phyloP scores from a whole-genome alignment of 164 flowering plant species.

The Annona cherimola region DNA sequence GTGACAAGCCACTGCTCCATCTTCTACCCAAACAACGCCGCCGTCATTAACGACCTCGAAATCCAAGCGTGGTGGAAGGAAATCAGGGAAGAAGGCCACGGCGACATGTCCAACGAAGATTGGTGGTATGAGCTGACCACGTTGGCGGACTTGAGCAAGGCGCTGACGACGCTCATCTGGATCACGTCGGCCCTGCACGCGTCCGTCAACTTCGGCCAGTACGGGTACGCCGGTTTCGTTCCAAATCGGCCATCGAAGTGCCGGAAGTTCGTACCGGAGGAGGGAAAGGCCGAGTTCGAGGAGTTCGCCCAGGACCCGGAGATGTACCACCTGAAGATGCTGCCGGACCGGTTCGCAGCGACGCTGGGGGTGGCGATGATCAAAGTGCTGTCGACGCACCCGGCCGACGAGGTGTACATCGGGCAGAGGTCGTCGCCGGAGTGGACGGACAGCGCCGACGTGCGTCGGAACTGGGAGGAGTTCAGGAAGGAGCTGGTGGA shows the following conservation, averaged over 20 bases:
- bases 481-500: slow-evolving; percentile 30
- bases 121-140: slow-evolving; percentile 51
- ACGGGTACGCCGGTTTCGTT: slow-evolving; percentile 47
- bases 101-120: slow-evolving; percentile 37
- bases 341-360: slow-evolving; percentile 24
- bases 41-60: slow-evolving; percentile 36
- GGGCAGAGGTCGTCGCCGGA: slow-evolving; percentile 39
- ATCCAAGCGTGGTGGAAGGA: slow-evolving; percentile 71
- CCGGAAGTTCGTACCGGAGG: slow-evolving; percentile 40
- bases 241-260: slow-evolving; percentile 51
- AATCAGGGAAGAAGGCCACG: slow-evolving; percentile 51
- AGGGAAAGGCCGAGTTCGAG: slow-evolving; percentile 41
- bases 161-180: slow-evolving; percentile 65
- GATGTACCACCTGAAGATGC: slow-evolving; percentile 33
- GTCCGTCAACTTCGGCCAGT: slow-evolving; percentile 59
- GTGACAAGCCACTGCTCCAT: slow-evolving; percentile 44
- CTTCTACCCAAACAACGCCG: slow-evolving; percentile 36
- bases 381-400: slow-evolving; percentile 46
- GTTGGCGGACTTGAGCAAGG: slow-evolving; percentile 21
- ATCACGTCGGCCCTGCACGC: slow-evolving; percentile 62
- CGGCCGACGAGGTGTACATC: slow-evolving; percentile 49
- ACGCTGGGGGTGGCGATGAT: slow-evolving; percentile 19
- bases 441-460: slow-evolving; percentile 41
- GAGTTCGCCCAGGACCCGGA: slow-evolving; percentile 49
- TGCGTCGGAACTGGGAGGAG: slow-evolving; percentile 22